Percentiles rank a stretch among this genome's conserved stretches.
phyloP scores from a whole-genome alignment of 352 stramenopile species.

The Phytophthora litchii region DNA sequence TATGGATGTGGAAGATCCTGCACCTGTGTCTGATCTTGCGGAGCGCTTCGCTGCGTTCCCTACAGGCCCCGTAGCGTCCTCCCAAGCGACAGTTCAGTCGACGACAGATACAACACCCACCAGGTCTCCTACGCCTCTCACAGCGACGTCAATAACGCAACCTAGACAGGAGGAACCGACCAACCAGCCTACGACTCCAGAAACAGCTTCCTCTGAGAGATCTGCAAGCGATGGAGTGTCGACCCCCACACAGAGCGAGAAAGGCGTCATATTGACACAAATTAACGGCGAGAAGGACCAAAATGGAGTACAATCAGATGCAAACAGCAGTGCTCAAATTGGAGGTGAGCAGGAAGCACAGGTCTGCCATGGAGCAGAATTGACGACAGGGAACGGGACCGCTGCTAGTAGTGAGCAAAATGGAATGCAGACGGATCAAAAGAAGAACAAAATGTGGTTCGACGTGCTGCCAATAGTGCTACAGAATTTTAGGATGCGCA shows the following conservation, averaged over 20 bases:
- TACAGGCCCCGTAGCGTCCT: neutral
- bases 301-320: neutral
- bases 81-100: neutral
- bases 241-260: slow-evolving; percentile 5
- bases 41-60: neutral
- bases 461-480: slow-evolving; percentile 36
- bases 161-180: neutral
- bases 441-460: slow-evolving; percentile 34
- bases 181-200: slow-evolving; percentile 3
- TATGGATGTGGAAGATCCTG: neutral
- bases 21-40: neutral
- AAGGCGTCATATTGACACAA: neutral
- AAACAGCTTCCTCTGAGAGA: slow-evolving; percentile 7
- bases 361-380: neutral
- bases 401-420: neutral
- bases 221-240: slow-evolving; percentile 9
- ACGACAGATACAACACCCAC: slow-evolving; percentile 5
- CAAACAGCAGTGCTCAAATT: neutral
- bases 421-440: neutral
- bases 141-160: neutral
- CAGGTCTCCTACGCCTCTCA: slow-evolving; percentile 1
- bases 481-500: slow-evolving; percentile 30
- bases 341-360: neutral
- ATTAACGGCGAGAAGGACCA: neutral
- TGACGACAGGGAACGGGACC: neutral